Evolutionary conservation across 2,329 filamentous ascomycete genomes (phyloP).

Genomic region (Fusarium continuum): DNA sequence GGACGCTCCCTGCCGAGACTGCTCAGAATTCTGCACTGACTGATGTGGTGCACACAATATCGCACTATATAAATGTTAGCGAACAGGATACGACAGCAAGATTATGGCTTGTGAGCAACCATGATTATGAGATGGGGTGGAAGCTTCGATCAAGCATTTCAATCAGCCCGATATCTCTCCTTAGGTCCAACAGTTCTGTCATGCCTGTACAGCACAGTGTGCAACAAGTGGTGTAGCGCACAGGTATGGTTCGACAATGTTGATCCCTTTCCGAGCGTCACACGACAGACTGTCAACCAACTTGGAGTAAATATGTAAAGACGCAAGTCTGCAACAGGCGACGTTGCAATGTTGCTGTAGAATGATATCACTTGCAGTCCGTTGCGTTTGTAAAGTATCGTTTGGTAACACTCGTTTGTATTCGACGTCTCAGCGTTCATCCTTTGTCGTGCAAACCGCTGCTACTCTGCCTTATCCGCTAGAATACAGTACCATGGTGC

Average conservation of each 20-base stretch:
- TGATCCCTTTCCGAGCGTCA: slow-evolving; percentile 39
- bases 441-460: neutral
- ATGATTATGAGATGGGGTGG: slow-evolving; percentile 1
- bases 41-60: slow-evolving; percentile 20
- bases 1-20: slow-evolving; percentile 33
- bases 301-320: slow-evolving; percentile 9
- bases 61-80: slow-evolving; percentile 36
- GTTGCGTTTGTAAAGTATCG: neutral
- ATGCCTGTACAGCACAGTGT: slow-evolving; percentile 18
- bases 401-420: slow-evolving; percentile 5
- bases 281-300: slow-evolving; percentile 40
- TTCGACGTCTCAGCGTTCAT: neutral
- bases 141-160: neutral
- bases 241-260: slow-evolving; percentile 42
- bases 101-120: slow-evolving; percentile 5
- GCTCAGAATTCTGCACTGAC: slow-evolving; percentile 25
- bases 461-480: neutral
- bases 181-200: neutral
- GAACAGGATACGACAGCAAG: slow-evolving; percentile 21
- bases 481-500: no score
- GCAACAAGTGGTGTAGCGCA: slow-evolving; percentile 32
- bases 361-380: slow-evolving; percentile 47
- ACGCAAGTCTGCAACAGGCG: slow-evolving; percentile 27
- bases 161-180: slow-evolving; percentile 1
- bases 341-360: slow-evolving; percentile 39